A percentile compares a stretch with the other conserved stretches of the same genome.
phyloP scores from a whole-genome alignment of 2,329 filamentous ascomycete species.

The Sporothrix brunneoviolacea region DNA sequence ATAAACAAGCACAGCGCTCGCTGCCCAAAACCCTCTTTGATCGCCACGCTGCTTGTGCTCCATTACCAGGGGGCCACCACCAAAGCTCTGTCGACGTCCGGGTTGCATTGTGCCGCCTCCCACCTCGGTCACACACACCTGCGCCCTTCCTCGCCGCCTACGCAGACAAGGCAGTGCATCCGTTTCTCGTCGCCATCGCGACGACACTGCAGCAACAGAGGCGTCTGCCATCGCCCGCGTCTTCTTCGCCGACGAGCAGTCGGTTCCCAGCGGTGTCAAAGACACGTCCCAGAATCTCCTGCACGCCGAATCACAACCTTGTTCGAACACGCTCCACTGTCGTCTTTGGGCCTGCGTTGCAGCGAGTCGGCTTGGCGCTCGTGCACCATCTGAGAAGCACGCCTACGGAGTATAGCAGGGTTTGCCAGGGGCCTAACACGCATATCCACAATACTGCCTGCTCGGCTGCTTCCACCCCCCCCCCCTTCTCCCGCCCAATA shows the following conservation, averaged over 20 bases:
- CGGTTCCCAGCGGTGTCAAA: no score
- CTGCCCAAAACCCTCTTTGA: not conserved
- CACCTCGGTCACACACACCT: not conserved
- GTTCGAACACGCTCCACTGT: constrained; percentile 5
- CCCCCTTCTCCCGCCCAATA: constrained; percentile 5
- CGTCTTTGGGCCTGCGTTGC: constrained; percentile 5
- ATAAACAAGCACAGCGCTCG: not conserved
- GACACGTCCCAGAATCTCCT: no score
- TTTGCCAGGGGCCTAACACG: not conserved
- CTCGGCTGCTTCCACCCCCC: constrained; percentile 1
- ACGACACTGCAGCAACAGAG: constrained; percentile 1
- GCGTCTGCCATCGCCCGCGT: no score
- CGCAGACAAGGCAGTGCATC: constrained; percentile 1
- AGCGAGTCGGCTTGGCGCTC: constrained; percentile 13
- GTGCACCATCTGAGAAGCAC: constrained; percentile 11
- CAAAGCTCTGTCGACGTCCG: not conserved
- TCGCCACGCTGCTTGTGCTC: not conserved
- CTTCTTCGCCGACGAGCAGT: no score
- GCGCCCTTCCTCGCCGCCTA: constrained; percentile 2
- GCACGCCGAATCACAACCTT: no score
- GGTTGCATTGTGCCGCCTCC: constrained; percentile 1
- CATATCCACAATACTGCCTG: constrained; percentile 2
- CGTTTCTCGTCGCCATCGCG: constrained; percentile 6
- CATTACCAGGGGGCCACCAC: not conserved
- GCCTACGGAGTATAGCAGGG: no score